Conservation (phyloP, 164 flowering plant genomes). For the Cinnamomum chago region DNA sequence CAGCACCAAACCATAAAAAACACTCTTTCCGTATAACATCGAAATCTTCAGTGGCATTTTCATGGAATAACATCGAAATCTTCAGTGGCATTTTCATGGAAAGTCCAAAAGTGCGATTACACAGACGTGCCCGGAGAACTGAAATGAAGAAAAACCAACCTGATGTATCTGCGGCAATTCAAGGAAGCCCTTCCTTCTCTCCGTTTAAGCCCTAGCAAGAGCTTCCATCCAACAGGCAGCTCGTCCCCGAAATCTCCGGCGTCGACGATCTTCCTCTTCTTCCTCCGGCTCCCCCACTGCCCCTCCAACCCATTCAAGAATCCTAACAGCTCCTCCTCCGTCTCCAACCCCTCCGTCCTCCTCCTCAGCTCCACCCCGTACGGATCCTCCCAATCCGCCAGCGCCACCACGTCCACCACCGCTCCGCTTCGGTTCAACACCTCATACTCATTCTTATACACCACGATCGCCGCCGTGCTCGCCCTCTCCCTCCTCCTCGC, state of each 20-base stretch:
- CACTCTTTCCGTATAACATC: too few relatives aligned
- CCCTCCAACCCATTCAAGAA: constrained; percentile 55
- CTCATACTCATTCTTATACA: constrained; percentile 20
- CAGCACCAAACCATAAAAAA: too few relatives aligned
- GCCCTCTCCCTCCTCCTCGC: not conserved
- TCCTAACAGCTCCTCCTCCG: constrained; percentile 45
- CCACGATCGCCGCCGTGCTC: not conserved
- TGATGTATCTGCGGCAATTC: constrained; percentile 61
- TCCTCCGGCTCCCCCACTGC: constrained; percentile 64
- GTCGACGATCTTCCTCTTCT: constrained; percentile 75
- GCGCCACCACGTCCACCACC: constrained; percentile 40
- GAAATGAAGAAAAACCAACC: constrained; percentile 31
- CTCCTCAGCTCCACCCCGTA: constrained; percentile 47
- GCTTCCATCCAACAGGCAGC: constrained; percentile 76
- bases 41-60: not conserved
- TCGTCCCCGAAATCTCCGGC: constrained; percentile 53
- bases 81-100: not conserved
- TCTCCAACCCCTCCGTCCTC: constrained; percentile 50
- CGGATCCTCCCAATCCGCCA: constrained; percentile 46
- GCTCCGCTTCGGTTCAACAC: constrained; percentile 38
- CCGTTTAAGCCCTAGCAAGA: constrained; percentile 55
- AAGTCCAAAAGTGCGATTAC: not conserved
- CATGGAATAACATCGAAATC: not conserved
- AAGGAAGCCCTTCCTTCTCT: constrained; percentile 47
- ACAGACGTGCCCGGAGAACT: not conserved